A percentile compares a stretch with the other conserved stretches of the same genome.
These are phyloP conservation scores for Septoria petroselini DNA, from an alignment of 2,329 filamentous ascomycete species.

Conservation along the genomic window DNA sequence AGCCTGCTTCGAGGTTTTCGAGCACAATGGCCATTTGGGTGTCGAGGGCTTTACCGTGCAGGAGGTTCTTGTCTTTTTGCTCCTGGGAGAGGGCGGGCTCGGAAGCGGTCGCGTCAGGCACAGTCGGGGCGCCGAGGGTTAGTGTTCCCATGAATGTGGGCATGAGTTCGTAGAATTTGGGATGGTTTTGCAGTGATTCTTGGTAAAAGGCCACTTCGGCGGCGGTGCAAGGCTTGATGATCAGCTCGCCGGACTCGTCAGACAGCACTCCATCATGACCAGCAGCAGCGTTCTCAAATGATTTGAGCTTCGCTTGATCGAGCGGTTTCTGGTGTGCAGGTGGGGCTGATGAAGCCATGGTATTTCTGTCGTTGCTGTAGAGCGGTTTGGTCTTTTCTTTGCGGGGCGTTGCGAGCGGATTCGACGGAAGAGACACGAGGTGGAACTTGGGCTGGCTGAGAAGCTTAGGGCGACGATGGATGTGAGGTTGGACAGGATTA, in stretches of 20 bases:
- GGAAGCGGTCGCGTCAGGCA: slow-evolving; percentile 21
- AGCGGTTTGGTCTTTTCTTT: slow-evolving; percentile 14
- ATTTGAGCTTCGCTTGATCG: slow-evolving; percentile 59
- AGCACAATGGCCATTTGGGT: slow-evolving; percentile 80
- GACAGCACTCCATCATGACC: slow-evolving; percentile 89
- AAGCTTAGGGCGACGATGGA: background rate
- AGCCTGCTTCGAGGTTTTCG: slow-evolving; percentile 78
- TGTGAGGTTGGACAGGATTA: background rate
- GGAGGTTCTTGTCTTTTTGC: slow-evolving; percentile 42
- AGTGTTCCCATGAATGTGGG: slow-evolving; percentile 82
- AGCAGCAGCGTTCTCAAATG: slow-evolving; percentile 73
- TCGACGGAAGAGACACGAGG: slow-evolving; percentile 1
- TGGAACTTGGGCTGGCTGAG: slow-evolving; percentile 12
- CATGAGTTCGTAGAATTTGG: slow-evolving; percentile 74
- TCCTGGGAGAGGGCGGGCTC: slow-evolving; percentile 26
- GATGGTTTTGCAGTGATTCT: slow-evolving; percentile 61
- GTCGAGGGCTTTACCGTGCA: slow-evolving; percentile 62
- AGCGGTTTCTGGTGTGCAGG: slow-evolving; percentile 42
- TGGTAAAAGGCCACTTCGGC: slow-evolving; percentile 90
- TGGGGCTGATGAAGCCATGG: slow-evolving; percentile 8
- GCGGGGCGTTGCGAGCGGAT: slow-evolving; percentile 7
- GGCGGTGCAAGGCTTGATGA: slow-evolving; percentile 90
- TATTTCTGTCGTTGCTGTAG: slow-evolving; percentile 4
- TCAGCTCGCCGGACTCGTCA: slow-evolving; percentile 75
- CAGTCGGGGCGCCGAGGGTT: slow-evolving; percentile 55